phyloP scores from a whole-genome alignment of 2,329 filamentous ascomycete species.

The Beauveria caledonica region DNA sequence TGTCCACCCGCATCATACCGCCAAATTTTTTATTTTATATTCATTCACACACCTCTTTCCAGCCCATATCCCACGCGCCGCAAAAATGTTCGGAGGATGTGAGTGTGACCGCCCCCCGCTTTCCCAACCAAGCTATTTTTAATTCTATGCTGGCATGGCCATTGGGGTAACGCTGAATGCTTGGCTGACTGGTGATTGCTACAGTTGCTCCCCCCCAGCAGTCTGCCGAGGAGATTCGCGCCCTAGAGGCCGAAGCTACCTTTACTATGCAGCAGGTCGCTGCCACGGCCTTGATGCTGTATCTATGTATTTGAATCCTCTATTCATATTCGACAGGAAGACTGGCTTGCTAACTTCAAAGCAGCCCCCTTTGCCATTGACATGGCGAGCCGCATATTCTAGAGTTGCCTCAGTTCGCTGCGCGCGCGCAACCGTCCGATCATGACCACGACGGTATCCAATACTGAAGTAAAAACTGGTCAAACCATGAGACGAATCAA shows the following conservation, averaged over 20 bases:
- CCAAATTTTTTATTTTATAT: background rate
- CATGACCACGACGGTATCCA: background rate
- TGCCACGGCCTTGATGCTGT: conserved; percentile 59
- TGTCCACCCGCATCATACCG: conserved; percentile 3
- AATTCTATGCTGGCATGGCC: background rate
- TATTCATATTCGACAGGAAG: background rate
- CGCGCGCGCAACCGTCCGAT: background rate
- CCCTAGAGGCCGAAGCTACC: conserved; percentile 59
- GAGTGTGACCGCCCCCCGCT: conserved; percentile 21
- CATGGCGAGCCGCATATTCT: conserved; percentile 37
- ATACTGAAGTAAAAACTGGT: background rate
- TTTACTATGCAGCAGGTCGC: conserved; percentile 60
- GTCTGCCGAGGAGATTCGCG: conserved; percentile 60
- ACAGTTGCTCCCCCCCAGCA: conserved; percentile 61
- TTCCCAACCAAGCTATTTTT: background rate
- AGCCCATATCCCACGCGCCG: background rate
- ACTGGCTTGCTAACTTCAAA: conserved; percentile 1
- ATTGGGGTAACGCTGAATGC: background rate
- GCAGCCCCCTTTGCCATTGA: conserved; percentile 53
- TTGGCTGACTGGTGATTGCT: background rate
- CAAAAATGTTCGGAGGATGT: conserved; percentile 30
- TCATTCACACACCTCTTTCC: background rate
- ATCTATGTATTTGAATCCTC: conserved; percentile 57
- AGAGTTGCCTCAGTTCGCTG: conserved; percentile 14
- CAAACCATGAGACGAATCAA: background rate